Percentiles rank a stretch among this genome's conserved stretches.
Conservation (phyloP, 2,329 filamentous ascomycete genomes). For the Epichloe brachyelytri region DNA sequence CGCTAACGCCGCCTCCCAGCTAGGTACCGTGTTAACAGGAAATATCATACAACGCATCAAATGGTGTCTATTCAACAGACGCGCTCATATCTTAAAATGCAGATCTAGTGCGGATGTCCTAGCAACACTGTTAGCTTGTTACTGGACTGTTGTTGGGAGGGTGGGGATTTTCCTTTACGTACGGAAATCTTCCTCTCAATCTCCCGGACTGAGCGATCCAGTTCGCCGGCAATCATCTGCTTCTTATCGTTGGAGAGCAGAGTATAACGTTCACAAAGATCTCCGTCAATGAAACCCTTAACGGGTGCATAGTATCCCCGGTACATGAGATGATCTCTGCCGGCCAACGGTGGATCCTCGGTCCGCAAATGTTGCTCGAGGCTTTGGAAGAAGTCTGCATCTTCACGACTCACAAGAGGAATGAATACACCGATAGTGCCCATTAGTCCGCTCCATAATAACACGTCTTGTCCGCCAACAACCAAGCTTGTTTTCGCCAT, state of each 20-base stretch:
- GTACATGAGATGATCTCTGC: constrained; percentile 91
- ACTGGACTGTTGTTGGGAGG: background rate
- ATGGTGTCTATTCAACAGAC: background rate
- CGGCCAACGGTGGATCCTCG: constrained; percentile 78
- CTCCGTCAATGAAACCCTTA: constrained; percentile 93
- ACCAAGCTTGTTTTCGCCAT: constrained; percentile 83
- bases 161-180: constrained; percentile 14
- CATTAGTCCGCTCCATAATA: constrained; percentile 89
- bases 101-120: constrained; percentile 47
- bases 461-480: constrained; percentile 78
- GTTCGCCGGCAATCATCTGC: constrained; percentile 83
- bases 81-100: constrained; percentile 33
- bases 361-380: constrained; percentile 78
- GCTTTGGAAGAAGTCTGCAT: constrained; percentile 95
- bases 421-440: constrained; percentile 89
- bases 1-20: constrained; percentile 19
- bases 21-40: constrained; percentile 14
- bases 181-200: constrained; percentile 91
- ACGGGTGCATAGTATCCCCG: constrained; percentile 91
- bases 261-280: constrained; percentile 86
- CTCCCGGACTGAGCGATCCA: constrained; percentile 81
- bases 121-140: constrained; percentile 12
- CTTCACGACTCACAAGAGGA: constrained; percentile 81
- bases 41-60: constrained; percentile 11
- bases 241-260: constrained; percentile 79